Percentiles rank a stretch among this genome's conserved stretches.
phyloP scores from a whole-genome alignment of 176 grass and related monocot species.

The Raddia distichophylla region DNA sequence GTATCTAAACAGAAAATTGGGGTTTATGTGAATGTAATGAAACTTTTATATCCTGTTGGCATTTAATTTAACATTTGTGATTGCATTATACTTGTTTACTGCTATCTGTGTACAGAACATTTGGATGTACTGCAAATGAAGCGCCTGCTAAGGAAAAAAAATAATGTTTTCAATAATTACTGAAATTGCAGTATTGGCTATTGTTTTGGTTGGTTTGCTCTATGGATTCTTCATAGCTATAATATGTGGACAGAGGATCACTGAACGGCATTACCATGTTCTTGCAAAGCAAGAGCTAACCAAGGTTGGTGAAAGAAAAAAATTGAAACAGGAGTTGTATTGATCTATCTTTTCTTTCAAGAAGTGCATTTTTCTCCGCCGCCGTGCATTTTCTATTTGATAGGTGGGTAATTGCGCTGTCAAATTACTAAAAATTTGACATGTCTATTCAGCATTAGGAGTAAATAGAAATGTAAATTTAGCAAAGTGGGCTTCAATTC shows the following conservation, averaged over 20 bases:
- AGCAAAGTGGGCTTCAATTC: constrained; percentile 2
- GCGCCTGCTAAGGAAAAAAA: constrained; percentile 24
- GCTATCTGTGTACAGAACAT: constrained; percentile 1
- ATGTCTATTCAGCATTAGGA: neutral
- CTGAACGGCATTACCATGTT: constrained; percentile 94
- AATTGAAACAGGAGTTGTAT: constrained; percentile 23
- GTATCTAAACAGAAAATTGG: neutral
- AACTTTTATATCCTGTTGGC: neutral
- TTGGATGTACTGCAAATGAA: neutral
- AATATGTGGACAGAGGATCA: constrained; percentile 98
- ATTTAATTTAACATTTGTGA: neutral
- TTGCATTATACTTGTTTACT: constrained; percentile 6
- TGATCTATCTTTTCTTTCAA: constrained; percentile 2
- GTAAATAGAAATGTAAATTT: constrained; percentile 5
- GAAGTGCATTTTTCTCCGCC: constrained; percentile 15
- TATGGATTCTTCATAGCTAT: constrained; percentile 99
- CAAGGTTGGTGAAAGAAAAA: constrained; percentile 68
- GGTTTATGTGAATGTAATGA: neutral
- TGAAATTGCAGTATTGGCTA: constrained; percentile 81
- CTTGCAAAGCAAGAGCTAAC: constrained; percentile 95
- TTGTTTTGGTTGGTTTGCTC: constrained; percentile 88
- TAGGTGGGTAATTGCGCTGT: neutral
- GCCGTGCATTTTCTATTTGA: constrained; percentile 11
- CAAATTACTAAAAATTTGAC: constrained; percentile 4
- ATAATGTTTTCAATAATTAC: constrained; percentile 36